A percentile compares a stretch with the other conserved stretches of the same genome.
Evolutionary conservation across 495 filamentous ascomycete species (phyloP).

Genomic region (Pyronema domesticum): DNA sequence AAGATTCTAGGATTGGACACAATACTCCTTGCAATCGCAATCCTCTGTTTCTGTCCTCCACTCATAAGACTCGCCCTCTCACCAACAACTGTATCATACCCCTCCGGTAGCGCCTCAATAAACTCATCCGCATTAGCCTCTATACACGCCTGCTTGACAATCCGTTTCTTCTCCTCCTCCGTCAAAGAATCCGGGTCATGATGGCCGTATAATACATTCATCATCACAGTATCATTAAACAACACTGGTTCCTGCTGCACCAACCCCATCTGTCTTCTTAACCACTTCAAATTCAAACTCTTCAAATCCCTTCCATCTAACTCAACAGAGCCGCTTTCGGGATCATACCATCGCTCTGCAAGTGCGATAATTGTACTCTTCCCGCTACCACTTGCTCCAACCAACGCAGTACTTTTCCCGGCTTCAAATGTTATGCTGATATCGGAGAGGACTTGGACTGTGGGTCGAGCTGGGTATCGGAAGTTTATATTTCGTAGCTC

Average conservation of each 20-base stretch:
- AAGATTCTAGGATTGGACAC: slow-evolving; percentile 66
- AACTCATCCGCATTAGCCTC: slow-evolving; percentile 46
- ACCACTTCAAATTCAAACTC: slow-evolving; percentile 40
- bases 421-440: slow-evolving; percentile 34
- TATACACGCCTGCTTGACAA: slow-evolving; percentile 42
- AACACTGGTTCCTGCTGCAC: slow-evolving; percentile 55
- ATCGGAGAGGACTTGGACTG: slow-evolving; percentile 37
- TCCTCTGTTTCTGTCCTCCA: slow-evolving; percentile 46
- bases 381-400: slow-evolving; percentile 41
- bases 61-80: slow-evolving; percentile 33
- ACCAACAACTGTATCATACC: slow-evolving; percentile 42
- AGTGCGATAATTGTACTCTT: slow-evolving; percentile 51
- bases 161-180: slow-evolving; percentile 32
- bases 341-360: slow-evolving; percentile 45
- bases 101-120: slow-evolving; percentile 40
- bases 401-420: slow-evolving; percentile 19
- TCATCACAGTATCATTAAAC: slow-evolving; percentile 49
- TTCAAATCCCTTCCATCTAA: slow-evolving; percentile 10
- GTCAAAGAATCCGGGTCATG: slow-evolving; percentile 38
- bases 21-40: slow-evolving; percentile 61
- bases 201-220: slow-evolving; percentile 48
- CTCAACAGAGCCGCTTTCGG: slow-evolving; percentile 19
- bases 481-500: slow-evolving; percentile 45
- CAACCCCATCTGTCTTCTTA: slow-evolving; percentile 42
- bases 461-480: slow-evolving; percentile 45